Conservation (phyloP, 352 stramenopile genomes). For the Pythium dissimile region DNA sequence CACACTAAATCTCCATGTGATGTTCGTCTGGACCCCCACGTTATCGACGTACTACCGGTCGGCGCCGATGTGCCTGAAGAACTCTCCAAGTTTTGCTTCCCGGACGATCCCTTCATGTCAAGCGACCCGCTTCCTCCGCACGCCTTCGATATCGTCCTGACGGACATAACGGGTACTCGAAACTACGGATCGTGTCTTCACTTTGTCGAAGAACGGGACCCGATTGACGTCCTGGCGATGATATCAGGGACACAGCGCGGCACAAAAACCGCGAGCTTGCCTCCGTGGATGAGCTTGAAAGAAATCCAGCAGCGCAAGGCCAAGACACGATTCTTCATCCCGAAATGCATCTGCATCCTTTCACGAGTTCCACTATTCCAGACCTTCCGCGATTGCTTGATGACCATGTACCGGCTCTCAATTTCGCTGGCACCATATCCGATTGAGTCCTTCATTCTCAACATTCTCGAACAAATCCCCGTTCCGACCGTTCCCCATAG, state of each 20-base stretch:
- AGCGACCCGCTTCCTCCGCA: conserved; percentile 35
- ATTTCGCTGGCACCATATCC: conserved; percentile 23
- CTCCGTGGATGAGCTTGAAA: conserved; percentile 64
- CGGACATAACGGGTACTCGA: conserved; percentile 53
- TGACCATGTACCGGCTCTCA: conserved; percentile 47
- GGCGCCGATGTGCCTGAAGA: conserved; percentile 49
- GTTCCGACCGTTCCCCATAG: conserved; percentile 27
- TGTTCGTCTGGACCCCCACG: conserved; percentile 45
- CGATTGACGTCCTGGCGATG: conserved; percentile 59
- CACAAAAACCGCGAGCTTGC: conserved; percentile 34
- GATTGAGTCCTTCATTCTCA: conserved; percentile 51
- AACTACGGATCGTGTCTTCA: conserved; percentile 63
- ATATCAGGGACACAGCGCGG: conserved; percentile 45
- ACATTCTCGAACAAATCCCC: conserved; percentile 46
- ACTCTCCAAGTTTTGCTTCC: conserved; percentile 73
- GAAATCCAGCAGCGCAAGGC: conserved; percentile 62
- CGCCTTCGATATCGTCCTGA: conserved; percentile 70
- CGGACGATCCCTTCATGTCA: conserved; percentile 48
- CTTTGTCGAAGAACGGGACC: conserved; percentile 58
- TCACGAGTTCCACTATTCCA: conserved; percentile 55
- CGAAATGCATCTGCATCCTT: conserved; percentile 63
- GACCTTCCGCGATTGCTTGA: conserved; percentile 43
- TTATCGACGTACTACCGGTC: conserved; percentile 49
- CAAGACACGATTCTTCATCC: conserved; percentile 51
- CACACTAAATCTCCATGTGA: conserved; percentile 36